A percentile compares a stretch with the other conserved stretches of the same genome.
phyloP scores from a whole-genome alignment of 208 protist species.

The Crithidia fasciculata region DNA sequence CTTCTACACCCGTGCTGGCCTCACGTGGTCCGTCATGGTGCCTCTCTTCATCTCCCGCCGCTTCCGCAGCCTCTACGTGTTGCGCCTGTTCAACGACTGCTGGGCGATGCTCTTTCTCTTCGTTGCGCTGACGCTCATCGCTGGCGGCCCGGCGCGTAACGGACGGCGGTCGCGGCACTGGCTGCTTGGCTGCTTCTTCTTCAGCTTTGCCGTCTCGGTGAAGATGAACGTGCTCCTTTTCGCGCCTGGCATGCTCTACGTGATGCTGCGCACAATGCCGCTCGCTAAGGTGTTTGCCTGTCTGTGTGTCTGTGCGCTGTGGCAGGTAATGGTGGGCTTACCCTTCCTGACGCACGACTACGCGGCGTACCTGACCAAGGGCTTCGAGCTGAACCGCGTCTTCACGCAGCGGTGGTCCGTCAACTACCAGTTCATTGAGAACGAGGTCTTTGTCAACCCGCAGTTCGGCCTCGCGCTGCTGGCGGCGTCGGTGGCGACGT shows the following conservation, averaged over 20 bases:
- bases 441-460: slow-evolving; percentile 52
- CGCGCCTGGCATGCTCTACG: slow-evolving; percentile 85
- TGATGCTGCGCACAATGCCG: slow-evolving; percentile 58
- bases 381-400: slow-evolving; percentile 73
- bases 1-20: slow-evolving; percentile 47
- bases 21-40: slow-evolving; percentile 44
- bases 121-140: slow-evolving; percentile 53
- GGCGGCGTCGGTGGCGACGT: slow-evolving; percentile 50
- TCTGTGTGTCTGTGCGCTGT: slow-evolving; percentile 49
- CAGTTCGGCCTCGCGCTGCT: slow-evolving; percentile 54
- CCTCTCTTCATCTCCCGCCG: slow-evolving; percentile 73
- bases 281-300: slow-evolving; percentile 66
- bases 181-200: slow-evolving; percentile 69
- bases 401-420: slow-evolving; percentile 78
- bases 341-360: slow-evolving; percentile 70
- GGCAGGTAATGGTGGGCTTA: slow-evolving; percentile 66
- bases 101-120: slow-evolving; percentile 87
- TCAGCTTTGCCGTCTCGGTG: slow-evolving; percentile 90
- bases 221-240: slow-evolving; percentile 97
- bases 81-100: slow-evolving; percentile 92
- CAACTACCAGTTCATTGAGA: slow-evolving; percentile 81
- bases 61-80: slow-evolving; percentile 86
- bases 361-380: slow-evolving; percentile 50
- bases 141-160: slow-evolving; percentile 21
- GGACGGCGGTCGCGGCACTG: slow-evolving; percentile 39